Conservation (phyloP, 2,329 filamentous ascomycete species). For the Catunica adiposa region DNA sequence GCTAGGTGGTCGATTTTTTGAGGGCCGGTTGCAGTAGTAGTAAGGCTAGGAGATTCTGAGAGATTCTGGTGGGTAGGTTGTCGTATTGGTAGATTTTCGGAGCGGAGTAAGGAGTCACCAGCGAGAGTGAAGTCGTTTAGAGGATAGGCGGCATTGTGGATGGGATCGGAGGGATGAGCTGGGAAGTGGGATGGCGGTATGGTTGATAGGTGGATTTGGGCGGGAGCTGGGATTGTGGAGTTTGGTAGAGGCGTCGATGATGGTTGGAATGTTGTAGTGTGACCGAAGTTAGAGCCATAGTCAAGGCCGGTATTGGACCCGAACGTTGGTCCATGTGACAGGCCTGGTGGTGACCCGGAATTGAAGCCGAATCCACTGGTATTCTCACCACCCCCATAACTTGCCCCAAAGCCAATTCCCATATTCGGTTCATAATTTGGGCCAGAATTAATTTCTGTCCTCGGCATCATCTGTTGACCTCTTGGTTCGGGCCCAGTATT, state of each 20-base stretch:
- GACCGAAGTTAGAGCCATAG: not conserved
- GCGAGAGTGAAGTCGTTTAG: conserved; percentile 10
- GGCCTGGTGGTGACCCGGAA: not conserved
- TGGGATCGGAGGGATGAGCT: conserved; percentile 14
- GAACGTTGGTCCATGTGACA: not conserved
- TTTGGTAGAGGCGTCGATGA: not conserved
- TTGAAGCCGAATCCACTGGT: too few relatives aligned
- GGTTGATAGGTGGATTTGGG: not conserved
- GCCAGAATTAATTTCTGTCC: not conserved
- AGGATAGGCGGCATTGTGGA: conserved; percentile 14
- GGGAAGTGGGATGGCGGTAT: not conserved
- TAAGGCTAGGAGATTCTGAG: not conserved
- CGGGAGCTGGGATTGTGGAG: not conserved
- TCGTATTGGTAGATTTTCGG: not conserved
- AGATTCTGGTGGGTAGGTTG: not conserved
- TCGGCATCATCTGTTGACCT: not conserved
- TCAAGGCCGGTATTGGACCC: conserved; percentile 5
- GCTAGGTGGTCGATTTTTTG: conserved; percentile 13
- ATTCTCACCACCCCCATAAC: not conserved
- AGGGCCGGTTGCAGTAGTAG: not conserved
- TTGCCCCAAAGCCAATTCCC: not conserved
- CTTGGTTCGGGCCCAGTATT: not conserved
- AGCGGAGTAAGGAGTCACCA: not conserved
- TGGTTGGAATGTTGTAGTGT: not conserved
- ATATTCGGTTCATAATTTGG: not conserved